Percentiles rank a stretch among this genome's conserved stretches.
These are phyloP conservation scores for Ophiostoma triangulosporum DNA, from an alignment of 2,329 filamentous ascomycete species.

Conservation along the genomic window DNA sequence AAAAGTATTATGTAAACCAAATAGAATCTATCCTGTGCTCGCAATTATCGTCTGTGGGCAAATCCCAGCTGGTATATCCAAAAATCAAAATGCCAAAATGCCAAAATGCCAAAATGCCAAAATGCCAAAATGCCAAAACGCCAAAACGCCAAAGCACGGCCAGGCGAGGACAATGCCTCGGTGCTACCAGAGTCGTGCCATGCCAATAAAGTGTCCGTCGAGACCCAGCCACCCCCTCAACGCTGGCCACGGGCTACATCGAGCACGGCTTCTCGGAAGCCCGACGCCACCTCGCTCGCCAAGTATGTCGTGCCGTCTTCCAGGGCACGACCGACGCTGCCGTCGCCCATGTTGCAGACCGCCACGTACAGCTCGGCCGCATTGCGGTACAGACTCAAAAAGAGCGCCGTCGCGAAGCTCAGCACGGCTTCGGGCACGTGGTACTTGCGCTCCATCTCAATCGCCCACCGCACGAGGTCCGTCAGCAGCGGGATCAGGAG, in stretches of 20 bases:
- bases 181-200: too few species aligned
- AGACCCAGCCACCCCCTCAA: background rate
- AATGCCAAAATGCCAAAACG: too few species aligned
- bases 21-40: background rate
- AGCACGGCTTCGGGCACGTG: constrained; percentile 13
- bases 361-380: constrained; percentile 9
- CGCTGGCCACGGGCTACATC: constrained; percentile 12
- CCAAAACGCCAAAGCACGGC: background rate
- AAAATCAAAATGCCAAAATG: background rate
- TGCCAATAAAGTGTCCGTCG: background rate
- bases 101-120: background rate
- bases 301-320: constrained; percentile 15
- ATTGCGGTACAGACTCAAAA: constrained; percentile 6
- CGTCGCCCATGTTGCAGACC: constrained; percentile 13
- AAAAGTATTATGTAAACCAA: background rate
- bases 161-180: too few species aligned
- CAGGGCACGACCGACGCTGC: constrained; percentile 12
- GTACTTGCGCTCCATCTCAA: constrained; percentile 13
- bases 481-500: constrained; percentile 9
- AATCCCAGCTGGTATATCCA: background rate
- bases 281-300: constrained; percentile 16
- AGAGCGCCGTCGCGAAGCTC: constrained; percentile 5
- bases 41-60: constrained; percentile 1
- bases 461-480: constrained; percentile 2
- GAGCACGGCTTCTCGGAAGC: constrained; percentile 16